phyloP scores from a whole-genome alignment of 2,329 filamentous ascomycete genomes.

The Microdochium nivale region DNA sequence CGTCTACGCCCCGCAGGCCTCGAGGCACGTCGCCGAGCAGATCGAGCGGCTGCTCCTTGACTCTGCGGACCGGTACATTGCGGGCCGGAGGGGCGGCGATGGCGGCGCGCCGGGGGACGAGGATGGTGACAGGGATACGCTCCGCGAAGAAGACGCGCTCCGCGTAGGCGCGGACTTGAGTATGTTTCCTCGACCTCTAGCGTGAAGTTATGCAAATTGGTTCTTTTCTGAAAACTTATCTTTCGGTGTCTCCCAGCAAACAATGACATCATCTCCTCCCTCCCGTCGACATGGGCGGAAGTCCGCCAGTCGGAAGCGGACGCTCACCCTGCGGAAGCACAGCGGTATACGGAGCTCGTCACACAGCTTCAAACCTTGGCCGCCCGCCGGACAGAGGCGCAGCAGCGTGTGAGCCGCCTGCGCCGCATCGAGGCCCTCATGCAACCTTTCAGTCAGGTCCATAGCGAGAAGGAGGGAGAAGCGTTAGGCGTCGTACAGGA shows the following conservation, averaged over 20 bases:
- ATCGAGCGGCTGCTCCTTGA: slow-evolving; percentile 57
- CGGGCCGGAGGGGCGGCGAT: slow-evolving; percentile 22
- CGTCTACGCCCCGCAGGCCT: slow-evolving; percentile 61
- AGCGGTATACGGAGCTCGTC: slow-evolving; percentile 42
- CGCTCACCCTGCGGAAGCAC: slow-evolving; percentile 35
- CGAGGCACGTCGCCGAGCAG: slow-evolving; percentile 64
- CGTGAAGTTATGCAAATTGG: neutral
- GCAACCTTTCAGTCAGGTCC: slow-evolving; percentile 32
- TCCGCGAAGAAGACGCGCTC: slow-evolving; percentile 21
- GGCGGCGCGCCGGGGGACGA: slow-evolving; percentile 25
- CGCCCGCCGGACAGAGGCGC: slow-evolving; percentile 27
- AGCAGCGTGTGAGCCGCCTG: slow-evolving; percentile 35
- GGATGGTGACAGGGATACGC: slow-evolving; percentile 20
- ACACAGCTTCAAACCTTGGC: slow-evolving; percentile 40
- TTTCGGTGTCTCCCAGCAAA: slow-evolving; percentile 26
- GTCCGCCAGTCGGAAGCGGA: slow-evolving; percentile 20
- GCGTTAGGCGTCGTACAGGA: slow-evolving; percentile 41
- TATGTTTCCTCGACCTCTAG: slow-evolving; percentile 19
- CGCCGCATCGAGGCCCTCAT: slow-evolving; percentile 41
- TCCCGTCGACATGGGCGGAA: slow-evolving; percentile 34
- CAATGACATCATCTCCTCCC: slow-evolving; percentile 31
- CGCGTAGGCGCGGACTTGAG: slow-evolving; percentile 34
- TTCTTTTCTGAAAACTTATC: neutral
- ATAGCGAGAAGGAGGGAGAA: too few relatives aligned
- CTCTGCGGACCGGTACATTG: slow-evolving; percentile 26